Conservation (phyloP, 345 rosid genomes). For the Laguncularia racemosa region DNA sequence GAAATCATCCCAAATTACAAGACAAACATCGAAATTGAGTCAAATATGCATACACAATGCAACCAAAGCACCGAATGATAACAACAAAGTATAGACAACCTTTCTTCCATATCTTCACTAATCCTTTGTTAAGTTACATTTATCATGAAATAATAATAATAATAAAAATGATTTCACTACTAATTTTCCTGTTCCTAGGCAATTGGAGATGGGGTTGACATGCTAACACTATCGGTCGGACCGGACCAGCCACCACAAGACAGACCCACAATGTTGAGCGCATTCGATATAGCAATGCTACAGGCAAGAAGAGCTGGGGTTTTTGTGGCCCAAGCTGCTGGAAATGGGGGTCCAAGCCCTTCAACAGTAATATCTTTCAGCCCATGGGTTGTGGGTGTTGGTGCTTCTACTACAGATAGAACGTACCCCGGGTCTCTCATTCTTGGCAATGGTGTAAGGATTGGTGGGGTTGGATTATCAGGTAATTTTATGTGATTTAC, state of each 20-base stretch:
- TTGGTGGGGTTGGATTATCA: slow-evolving; percentile 64
- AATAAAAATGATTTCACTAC: not conserved
- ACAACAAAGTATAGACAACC: too few species aligned
- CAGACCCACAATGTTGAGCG: slow-evolving; percentile 44
- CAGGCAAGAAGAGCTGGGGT: slow-evolving; percentile 65
- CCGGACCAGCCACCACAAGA: slow-evolving; percentile 67
- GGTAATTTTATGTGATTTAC: slow-evolving; percentile 23
- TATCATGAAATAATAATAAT: not conserved
- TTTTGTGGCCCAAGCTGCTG: slow-evolving; percentile 82
- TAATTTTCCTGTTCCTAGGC: slow-evolving; percentile 29
- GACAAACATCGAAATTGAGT: too few species aligned
- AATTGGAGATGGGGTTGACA: slow-evolving; percentile 59
- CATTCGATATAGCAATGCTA: slow-evolving; percentile 53
- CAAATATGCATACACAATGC: too few species aligned
- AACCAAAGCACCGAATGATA: too few species aligned
- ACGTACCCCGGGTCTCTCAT: slow-evolving; percentile 44
- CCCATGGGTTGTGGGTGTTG: slow-evolving; percentile 76
- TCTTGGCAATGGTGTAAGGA: slow-evolving; percentile 49
- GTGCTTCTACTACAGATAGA: slow-evolving; percentile 57
- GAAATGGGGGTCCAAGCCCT: slow-evolving; percentile 61
- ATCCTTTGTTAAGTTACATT: not conserved
- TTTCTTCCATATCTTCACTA: not conserved
- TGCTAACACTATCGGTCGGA: slow-evolving; percentile 54
- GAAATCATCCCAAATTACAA: too few species aligned
- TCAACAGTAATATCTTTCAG: slow-evolving; percentile 62